Percentiles rank a stretch among this genome's conserved stretches.
Conservation (phyloP, 768 basidiomycete genomes). For the Nevesoporus exiguus region DNA sequence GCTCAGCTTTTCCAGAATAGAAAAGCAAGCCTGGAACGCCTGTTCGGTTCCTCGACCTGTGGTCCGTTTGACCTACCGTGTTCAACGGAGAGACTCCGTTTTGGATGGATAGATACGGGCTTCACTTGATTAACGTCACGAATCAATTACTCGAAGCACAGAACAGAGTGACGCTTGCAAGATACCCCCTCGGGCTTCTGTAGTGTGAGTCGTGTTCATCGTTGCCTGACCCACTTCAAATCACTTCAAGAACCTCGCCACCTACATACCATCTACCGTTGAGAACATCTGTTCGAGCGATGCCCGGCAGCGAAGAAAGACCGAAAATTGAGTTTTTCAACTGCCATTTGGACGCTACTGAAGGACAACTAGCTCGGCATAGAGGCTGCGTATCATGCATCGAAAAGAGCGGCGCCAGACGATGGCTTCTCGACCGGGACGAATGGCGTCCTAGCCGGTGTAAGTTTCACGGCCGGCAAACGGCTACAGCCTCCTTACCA, state of each 20-base stretch:
- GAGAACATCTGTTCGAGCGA: slow-evolving; percentile 6
- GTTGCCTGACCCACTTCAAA: neutral
- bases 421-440: neutral
- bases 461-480: neutral
- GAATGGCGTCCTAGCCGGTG: slow-evolving; percentile 1
- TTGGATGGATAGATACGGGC: neutral
- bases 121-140: neutral
- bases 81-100: slow-evolving; percentile 4
- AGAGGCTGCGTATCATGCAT: neutral
- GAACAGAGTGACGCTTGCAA: neutral
- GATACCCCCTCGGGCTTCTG: neutral
- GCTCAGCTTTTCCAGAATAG: neutral
- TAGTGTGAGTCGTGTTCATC: neutral
- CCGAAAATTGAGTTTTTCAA: too few relatives aligned
- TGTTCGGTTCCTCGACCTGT: slow-evolving; percentile 2
- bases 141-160: slow-evolving; percentile 3
- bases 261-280: slow-evolving; percentile 1
- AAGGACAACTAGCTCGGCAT: neutral
- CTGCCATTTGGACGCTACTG: neutral
- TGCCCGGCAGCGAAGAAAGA: neutral
- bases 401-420: neutral
- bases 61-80: neutral
- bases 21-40: neutral
- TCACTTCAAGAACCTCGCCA: neutral
- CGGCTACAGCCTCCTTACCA: neutral